Conservation (phyloP, 352 stramenopile species). For the Pythium utonaiense region DNA sequence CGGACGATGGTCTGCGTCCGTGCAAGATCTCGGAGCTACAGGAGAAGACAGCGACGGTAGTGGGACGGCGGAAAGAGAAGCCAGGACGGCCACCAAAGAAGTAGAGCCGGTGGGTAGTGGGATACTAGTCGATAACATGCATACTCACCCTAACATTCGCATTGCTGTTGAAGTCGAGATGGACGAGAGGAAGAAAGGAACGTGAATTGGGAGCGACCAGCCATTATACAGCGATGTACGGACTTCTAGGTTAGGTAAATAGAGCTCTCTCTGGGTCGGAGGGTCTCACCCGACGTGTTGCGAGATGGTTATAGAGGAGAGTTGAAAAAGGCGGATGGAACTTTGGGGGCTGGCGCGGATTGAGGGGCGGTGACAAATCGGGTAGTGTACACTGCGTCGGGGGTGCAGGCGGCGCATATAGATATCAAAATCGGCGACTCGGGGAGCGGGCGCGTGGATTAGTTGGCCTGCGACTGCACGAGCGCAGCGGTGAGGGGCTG, state of each 20-base stretch:
- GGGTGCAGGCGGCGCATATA: conserved; percentile 10
- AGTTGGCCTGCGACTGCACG: conserved; percentile 32
- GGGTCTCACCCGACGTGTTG: not conserved
- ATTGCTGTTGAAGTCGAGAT: not conserved
- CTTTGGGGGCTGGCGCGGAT: not conserved
- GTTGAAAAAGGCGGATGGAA: not conserved
- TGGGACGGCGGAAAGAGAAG: conserved; percentile 69
- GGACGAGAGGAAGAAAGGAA: not conserved
- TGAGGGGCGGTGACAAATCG: not conserved
- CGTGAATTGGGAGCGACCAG: conserved; percentile 2
- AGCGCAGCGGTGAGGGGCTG: conserved; percentile 65
- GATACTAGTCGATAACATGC: not conserved
- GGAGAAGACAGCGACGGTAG: conserved; percentile 63
- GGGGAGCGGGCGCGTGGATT: not conserved
- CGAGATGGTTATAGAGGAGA: not conserved
- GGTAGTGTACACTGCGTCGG: conserved; percentile 9
- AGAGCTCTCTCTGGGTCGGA: not conserved
- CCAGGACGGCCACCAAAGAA: conserved; percentile 28
- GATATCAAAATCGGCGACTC: conserved; percentile 18
- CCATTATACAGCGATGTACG: conserved; percentile 4
- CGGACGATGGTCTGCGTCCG: conserved; percentile 59
- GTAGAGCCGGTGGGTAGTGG: not conserved
- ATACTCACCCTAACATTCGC: not conserved
- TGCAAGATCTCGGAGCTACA: conserved; percentile 80
- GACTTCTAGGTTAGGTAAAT: conserved; percentile 3